Conservation (phyloP, 2,329 filamentous ascomycete genomes). For the Neopestalotiopsis sp. region DNA sequence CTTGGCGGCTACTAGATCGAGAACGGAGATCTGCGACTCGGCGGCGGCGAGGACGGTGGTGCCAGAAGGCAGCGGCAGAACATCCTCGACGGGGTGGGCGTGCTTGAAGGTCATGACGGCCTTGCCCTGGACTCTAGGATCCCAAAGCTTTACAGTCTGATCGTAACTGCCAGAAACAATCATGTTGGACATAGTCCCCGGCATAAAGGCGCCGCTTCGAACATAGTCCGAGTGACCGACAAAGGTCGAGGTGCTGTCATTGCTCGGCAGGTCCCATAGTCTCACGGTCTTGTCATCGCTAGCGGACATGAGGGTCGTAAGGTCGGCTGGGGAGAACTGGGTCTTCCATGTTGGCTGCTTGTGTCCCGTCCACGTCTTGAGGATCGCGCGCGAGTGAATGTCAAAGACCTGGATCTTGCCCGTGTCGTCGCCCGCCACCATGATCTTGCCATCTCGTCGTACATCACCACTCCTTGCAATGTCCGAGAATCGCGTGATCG, state of each 20-base stretch:
- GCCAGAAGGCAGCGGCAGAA: constrained; percentile 86
- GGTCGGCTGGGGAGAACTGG: constrained; percentile 86
- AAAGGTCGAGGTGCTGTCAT: constrained; percentile 78
- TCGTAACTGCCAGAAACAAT: constrained; percentile 94
- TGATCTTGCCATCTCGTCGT: constrained; percentile 83
- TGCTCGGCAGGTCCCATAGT: constrained; percentile 89
- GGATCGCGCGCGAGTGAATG: constrained; percentile 82
- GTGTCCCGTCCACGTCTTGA: constrained; percentile 95
- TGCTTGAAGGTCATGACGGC: constrained; percentile 94
- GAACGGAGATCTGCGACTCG: constrained; percentile 85
- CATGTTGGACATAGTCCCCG: constrained; percentile 73
- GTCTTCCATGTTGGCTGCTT: constrained; percentile 94
- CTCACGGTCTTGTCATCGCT: constrained; percentile 93
- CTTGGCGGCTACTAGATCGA: constrained; percentile 90
- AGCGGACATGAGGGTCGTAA: constrained; percentile 86
- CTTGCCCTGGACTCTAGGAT: constrained; percentile 74
- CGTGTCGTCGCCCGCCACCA: constrained; percentile 90
- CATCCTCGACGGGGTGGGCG: constrained; percentile 83
- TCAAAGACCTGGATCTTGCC: constrained; percentile 97
- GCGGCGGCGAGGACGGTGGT: constrained; percentile 86
- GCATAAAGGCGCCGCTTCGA: constrained; percentile 85
- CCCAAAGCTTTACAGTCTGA: constrained; percentile 91
- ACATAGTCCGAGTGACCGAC: constrained; percentile 93
- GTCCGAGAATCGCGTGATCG: constrained; percentile 91
- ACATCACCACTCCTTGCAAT: constrained; percentile 90